phyloP scores from a whole-genome alignment of 257 asterid species.

The Nicotiana knightiana region DNA sequence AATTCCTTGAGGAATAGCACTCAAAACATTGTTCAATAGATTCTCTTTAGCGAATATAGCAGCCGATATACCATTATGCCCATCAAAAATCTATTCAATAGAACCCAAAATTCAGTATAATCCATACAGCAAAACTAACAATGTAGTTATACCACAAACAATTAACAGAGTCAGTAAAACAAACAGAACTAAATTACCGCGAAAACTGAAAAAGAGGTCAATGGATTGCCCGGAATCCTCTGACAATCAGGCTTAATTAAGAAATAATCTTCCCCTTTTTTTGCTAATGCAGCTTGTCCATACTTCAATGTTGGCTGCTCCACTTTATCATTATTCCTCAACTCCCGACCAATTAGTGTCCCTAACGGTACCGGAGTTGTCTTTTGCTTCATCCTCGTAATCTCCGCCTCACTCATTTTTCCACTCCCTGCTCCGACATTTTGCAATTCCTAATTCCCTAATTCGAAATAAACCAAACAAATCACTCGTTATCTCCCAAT shows the following conservation, averaged over 20 bases:
- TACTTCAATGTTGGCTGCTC: slow-evolving; percentile 67
- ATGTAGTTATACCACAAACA: neutral
- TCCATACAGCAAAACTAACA: neutral
- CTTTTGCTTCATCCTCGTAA: slow-evolving; percentile 61
- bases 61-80: slow-evolving; percentile 97
- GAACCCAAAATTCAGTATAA: slow-evolving; percentile 12
- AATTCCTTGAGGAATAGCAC: slow-evolving; percentile 76
- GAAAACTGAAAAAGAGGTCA: slow-evolving; percentile 69
- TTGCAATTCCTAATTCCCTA: slow-evolving; percentile 30
- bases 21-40: slow-evolving; percentile 71
- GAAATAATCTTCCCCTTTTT: slow-evolving; percentile 90
- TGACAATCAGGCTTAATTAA: slow-evolving; percentile 58
- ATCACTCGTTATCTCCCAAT: slow-evolving; percentile 11
- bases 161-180: neutral
- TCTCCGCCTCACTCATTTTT: slow-evolving; percentile 50
- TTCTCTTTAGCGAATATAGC: slow-evolving; percentile 92
- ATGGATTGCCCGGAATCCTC: slow-evolving; percentile 58
- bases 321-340: slow-evolving; percentile 52
- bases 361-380: slow-evolving; percentile 69
- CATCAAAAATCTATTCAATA: slow-evolving; percentile 70
- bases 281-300: slow-evolving; percentile 83
- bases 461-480: slow-evolving; percentile 6
- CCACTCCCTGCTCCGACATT: slow-evolving; percentile 35
- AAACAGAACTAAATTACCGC: slow-evolving; percentile 42
- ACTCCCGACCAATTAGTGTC: slow-evolving; percentile 77